Base-by-base conservation (phyloP, 164 flowering plant genomes). In the Stephania japonica region DNA sequence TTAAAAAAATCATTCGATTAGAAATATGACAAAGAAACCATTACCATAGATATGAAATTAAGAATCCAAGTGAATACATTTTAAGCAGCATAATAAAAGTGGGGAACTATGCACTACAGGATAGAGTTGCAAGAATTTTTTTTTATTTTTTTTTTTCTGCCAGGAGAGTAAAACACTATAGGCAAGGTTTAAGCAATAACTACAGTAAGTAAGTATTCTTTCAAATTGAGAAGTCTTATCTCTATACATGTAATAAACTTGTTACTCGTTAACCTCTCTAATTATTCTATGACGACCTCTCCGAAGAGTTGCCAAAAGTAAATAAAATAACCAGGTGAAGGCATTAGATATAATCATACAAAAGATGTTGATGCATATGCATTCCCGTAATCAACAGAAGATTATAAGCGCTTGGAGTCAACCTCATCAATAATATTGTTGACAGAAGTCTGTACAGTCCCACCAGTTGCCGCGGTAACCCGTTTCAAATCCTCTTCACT, bases 391-490 rank as follows among this genome's bases (percentile, higher is more conserved):
- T 32, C 38, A 32, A 56, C n/a, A 56, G n/a, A 63, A 18, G 21
- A 8, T 18, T 12, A 42, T 44, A n/a, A 26, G 19, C 6, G 7
- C 6, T 43, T 6, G 44, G 5, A 44, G 27, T 12, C 78, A 75
- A 92, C 99, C 96, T 96, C 99, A 75, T 90, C 91, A 78, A 96
- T 87, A 43, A 96, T 50, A 75, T 96, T 91, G 83, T 93, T 96
- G 72, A 93, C 98, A 80, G 97, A 84, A 73, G 99, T 96, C 80
- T 96, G 99, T 44, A 96, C 92, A 44, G 92, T 91, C 80, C 95
- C 99, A 81, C 99, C 98, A 78, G 94, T 86, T 13, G 99, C 99
- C 44, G 97, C 97, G 79, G 96, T 90, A 79, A 96, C 97, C 47
- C 98, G 83, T 25, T 86, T 89, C 82, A 96, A 75, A 83, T 96